phyloP scores from a whole-genome alignment of 1,284 basidiomycete genomes.

The Grifola frondosa region DNA sequence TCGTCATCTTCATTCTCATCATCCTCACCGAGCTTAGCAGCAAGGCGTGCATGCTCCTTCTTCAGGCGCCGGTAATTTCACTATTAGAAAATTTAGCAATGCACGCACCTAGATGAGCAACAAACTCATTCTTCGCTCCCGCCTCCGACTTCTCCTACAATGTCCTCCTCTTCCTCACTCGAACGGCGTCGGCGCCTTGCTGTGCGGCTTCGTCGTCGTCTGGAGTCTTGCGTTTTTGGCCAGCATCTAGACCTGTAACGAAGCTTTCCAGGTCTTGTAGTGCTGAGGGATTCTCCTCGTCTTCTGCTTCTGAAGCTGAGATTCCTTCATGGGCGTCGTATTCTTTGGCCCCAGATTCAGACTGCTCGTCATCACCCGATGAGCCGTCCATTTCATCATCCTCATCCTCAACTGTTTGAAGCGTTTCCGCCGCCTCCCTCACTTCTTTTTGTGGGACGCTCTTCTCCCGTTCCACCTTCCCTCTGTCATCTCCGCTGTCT shows the following conservation, averaged over 20 bases:
- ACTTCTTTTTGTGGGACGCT: no score
- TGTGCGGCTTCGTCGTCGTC: constrained; percentile 32
- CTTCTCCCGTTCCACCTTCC: constrained; percentile 14
- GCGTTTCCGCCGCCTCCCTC: constrained; percentile 17
- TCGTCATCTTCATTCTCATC: constrained; percentile 52
- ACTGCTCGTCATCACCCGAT: constrained; percentile 36
- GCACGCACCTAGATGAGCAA: constrained; percentile 49
- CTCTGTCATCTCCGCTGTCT: constrained; percentile 32
- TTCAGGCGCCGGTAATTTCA: constrained; percentile 88
- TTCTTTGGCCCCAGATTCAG: constrained; percentile 37
- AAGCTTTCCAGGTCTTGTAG: constrained; percentile 71
- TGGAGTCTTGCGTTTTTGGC: constrained; percentile 73
- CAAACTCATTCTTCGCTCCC: constrained; percentile 75
- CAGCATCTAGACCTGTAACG: constrained; percentile 66
- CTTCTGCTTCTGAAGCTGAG: constrained; percentile 61
- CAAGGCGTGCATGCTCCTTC: constrained; percentile 68
- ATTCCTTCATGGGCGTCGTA: constrained; percentile 42
- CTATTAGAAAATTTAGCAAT: no score
- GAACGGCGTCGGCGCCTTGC: constrained; percentile 27
- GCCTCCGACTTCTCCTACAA: constrained; percentile 73
- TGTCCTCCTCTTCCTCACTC: constrained; percentile 56
- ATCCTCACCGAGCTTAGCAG: constrained; percentile 51
- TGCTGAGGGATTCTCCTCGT: constrained; percentile 50
- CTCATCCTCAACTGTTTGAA: constrained; percentile 9
- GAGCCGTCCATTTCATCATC: constrained; percentile 14